phyloP scores from a whole-genome alignment of 164 flowering plant species.

The Magnolia officinalis region DNA sequence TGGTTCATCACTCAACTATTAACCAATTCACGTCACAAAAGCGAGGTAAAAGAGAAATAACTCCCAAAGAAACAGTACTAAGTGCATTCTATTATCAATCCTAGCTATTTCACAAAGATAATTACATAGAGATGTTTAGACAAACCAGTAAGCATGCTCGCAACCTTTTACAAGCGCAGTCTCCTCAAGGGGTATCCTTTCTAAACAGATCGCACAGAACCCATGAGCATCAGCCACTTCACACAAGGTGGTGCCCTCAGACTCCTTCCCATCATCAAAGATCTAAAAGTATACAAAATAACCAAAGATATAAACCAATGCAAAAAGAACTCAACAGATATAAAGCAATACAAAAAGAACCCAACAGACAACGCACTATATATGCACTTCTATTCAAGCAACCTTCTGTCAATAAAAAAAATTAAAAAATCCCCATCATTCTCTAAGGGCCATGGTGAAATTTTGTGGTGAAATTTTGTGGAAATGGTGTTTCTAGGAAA shows the following conservation, averaged over 20 bases:
- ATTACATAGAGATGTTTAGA: conserved; percentile 18
- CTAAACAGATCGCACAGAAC: conserved; percentile 76
- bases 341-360: background rate
- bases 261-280: conserved; percentile 7
- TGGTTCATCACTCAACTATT: background rate
- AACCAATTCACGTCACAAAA: background rate
- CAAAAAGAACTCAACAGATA: background rate
- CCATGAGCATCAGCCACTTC: conserved; percentile 40
- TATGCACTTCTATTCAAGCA: background rate
- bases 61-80: background rate
- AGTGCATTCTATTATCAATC: background rate
- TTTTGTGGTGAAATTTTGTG: too few relatives aligned
- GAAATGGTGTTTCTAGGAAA: too few relatives aligned
- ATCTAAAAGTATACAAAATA: conserved; percentile 2
- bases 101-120: background rate
- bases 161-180: conserved; percentile 90
- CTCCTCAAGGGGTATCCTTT: conserved; percentile 63
- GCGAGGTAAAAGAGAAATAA: too few relatives aligned
- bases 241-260: conserved; percentile 7
- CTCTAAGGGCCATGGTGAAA: background rate
- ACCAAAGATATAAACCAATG: background rate
- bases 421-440: background rate
- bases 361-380: background rate
- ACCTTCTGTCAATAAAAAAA: too few relatives aligned
- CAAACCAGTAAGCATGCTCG: conserved; percentile 98